Percentiles rank a stretch among this genome's conserved stretches.
These are phyloP conservation scores for Sicyos baderoa DNA, from an alignment of 306 rosid species.

Conservation along the genomic window DNA sequence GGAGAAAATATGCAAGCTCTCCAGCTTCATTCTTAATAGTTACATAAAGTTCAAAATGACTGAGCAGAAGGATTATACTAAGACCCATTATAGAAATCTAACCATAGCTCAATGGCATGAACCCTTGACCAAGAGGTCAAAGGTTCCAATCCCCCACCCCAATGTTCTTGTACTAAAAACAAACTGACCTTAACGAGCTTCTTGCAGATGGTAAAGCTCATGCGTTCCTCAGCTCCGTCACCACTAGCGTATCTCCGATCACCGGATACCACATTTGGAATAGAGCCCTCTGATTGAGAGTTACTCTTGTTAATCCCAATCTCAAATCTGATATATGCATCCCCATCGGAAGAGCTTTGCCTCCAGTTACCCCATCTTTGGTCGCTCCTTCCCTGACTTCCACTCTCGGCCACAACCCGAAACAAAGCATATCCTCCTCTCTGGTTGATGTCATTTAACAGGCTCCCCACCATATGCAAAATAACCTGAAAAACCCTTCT, in stretches of 20 bases:
- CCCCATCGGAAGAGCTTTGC: constrained; percentile 66
- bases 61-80: background rate
- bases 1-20: background rate
- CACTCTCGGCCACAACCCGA: constrained; percentile 53
- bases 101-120: too few species aligned
- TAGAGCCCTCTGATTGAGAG: constrained; percentile 47
- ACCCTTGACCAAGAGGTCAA: too few species aligned
- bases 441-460: constrained; percentile 48
- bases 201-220: constrained; percentile 90
- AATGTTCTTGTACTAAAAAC: too few species aligned
- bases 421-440: constrained; percentile 55
- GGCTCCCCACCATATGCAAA: constrained; percentile 91
- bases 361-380: constrained; percentile 81
- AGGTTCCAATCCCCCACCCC: too few species aligned
- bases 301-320: constrained; percentile 48
- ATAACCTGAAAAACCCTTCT: constrained; percentile 96
- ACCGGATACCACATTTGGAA: constrained; percentile 29
- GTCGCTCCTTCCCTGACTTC: constrained; percentile 86
- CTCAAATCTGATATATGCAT: constrained; percentile 78
- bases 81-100: background rate
- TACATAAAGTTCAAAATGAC: constrained; percentile 1
- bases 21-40: background rate
- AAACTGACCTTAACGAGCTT: constrained; percentile 80
- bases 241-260: constrained; percentile 51
- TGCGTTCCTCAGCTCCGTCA: constrained; percentile 59